Percentiles rank a stretch among this genome's conserved stretches.
These are phyloP conservation scores for Exophiala sp. DNA, from an alignment of 2,329 filamentous ascomycete genomes.

Conservation along the genomic window DNA sequence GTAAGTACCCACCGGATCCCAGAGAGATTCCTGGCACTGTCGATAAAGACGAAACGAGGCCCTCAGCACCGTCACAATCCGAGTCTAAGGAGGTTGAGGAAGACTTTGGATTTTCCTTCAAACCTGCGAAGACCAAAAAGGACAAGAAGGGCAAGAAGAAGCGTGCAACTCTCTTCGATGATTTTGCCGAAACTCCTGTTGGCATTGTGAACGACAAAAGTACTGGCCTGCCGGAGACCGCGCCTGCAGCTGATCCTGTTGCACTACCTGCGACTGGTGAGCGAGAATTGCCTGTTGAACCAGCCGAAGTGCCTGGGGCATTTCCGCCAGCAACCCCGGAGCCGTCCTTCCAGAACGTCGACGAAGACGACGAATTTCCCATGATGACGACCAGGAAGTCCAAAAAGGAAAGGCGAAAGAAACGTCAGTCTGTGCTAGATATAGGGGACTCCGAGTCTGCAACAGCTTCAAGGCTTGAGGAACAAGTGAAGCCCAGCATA, in stretches of 20 bases:
- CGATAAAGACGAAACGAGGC: background rate
- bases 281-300: too few species aligned
- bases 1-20: too few species aligned
- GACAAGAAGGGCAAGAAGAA: conserved; percentile 26
- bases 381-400: conserved; percentile 29
- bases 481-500: too few species aligned
- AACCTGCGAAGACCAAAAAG: conserved; percentile 14
- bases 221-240: background rate
- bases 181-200: background rate
- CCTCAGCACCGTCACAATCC: background rate
- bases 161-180: conserved; percentile 5
- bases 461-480: background rate
- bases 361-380: background rate
- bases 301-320: background rate
- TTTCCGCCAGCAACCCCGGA: background rate
- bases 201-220: background rate
- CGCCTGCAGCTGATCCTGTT: background rate
- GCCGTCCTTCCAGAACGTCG: background rate
- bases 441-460: background rate
- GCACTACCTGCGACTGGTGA: background rate
- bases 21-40: background rate
- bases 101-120: background rate
- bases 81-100: background rate
- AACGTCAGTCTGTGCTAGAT: background rate
- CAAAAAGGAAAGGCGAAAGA: conserved; percentile 28